Conservation (phyloP, 2,329 filamentous ascomycete species). For the Pochonia chlamydosporia region DNA sequence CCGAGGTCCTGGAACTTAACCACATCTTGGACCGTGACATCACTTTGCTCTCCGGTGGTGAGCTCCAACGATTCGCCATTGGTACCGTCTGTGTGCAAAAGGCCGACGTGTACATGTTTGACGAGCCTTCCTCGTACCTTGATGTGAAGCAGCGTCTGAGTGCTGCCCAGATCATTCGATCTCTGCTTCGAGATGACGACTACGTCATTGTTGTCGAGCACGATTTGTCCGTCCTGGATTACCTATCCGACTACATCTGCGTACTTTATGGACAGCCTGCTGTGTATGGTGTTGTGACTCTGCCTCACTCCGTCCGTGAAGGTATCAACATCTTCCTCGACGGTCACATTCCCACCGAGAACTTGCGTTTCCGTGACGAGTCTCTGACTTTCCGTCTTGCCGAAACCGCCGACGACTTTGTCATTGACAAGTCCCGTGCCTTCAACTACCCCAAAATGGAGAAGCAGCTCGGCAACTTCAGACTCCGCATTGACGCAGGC, state of each 20-base stretch:
- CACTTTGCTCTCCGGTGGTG: slow-evolving; percentile 86
- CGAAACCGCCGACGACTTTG: slow-evolving; percentile 83
- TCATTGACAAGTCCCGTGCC: slow-evolving; percentile 75
- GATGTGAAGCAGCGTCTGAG: slow-evolving; percentile 98
- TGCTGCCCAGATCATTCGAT: slow-evolving; percentile 87
- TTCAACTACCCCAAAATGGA: slow-evolving; percentile 88
- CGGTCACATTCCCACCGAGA: slow-evolving; percentile 96
- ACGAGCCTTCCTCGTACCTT: slow-evolving; percentile 96
- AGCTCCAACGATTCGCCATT: slow-evolving; percentile 96
- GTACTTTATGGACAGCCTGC: slow-evolving; percentile 94
- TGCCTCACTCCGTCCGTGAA: slow-evolving; percentile 93
- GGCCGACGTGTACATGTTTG: slow-evolving; percentile 99
- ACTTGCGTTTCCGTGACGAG: slow-evolving; percentile 95
- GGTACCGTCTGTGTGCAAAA: slow-evolving; percentile 93
- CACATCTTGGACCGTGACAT: slow-evolving; percentile 93
- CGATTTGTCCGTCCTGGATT: slow-evolving; percentile 96
- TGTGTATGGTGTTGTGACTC: slow-evolving; percentile 94
- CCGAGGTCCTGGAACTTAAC: slow-evolving; percentile 77
- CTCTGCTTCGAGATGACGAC: slow-evolving; percentile 79
- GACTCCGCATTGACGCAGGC: slow-evolving; percentile 73
- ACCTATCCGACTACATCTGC: slow-evolving; percentile 97
- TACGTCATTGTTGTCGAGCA: slow-evolving; percentile 99
- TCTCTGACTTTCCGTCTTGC: slow-evolving; percentile 92
- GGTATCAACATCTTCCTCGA: slow-evolving; percentile 99
- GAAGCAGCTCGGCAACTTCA: slow-evolving; percentile 88